A percentile compares a stretch with the other conserved stretches of the same genome.
Conservation (phyloP, 768 basidiomycete species). For the Lentinula guzmanii region DNA sequence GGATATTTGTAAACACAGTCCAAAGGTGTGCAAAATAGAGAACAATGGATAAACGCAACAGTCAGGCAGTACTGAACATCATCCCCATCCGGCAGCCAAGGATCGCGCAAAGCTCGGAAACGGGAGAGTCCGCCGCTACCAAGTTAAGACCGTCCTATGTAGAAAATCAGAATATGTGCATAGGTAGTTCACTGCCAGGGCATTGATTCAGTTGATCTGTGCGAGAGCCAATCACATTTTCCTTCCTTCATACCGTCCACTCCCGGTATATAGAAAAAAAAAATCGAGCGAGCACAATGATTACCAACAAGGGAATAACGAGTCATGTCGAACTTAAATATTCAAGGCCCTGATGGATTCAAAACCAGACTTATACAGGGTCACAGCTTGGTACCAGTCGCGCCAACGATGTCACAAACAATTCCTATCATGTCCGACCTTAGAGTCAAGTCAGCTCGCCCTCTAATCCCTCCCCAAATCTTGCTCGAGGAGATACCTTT, state of each 20-base stretch:
- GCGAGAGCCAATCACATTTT: background rate
- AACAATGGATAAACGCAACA: too few relatives aligned
- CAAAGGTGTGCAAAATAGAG: too few relatives aligned
- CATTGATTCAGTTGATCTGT: background rate
- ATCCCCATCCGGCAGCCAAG: too few relatives aligned
- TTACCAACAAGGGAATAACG: background rate
- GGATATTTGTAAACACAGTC: too few relatives aligned
- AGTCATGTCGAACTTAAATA: background rate
- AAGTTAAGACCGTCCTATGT: too few relatives aligned
- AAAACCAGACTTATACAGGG: background rate
- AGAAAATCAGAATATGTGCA: too few relatives aligned
- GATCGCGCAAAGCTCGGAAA: too few relatives aligned
- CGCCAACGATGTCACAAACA: background rate
- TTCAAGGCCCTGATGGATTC: background rate
- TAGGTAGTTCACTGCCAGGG: background rate
- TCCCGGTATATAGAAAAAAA: background rate
- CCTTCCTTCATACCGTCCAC: background rate
- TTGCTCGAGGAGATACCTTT: conserved; percentile 86
- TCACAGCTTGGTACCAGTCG: background rate
- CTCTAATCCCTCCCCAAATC: conserved; percentile 91
- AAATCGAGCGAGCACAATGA: background rate
- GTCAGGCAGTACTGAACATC: too few relatives aligned
- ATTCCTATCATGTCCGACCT: background rate
- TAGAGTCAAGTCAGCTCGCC: conserved; percentile 71
- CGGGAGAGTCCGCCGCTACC: too few relatives aligned